Conservation (phyloP, 371 early-diverging fungal species). For the Thermomucor indicae-seudaticae region DNA sequence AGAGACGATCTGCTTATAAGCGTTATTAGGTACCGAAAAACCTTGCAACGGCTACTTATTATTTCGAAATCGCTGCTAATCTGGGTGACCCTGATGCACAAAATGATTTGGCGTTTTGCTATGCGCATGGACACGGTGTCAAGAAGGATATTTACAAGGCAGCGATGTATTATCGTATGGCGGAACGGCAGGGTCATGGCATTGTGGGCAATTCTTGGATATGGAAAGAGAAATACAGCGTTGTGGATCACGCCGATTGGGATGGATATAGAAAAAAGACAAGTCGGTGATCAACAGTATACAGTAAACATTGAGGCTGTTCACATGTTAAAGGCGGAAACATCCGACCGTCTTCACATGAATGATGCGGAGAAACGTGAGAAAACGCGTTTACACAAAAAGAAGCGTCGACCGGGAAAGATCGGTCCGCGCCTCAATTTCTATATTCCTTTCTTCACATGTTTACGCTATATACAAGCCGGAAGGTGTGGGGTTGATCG, state of each 20-base stretch:
- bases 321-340: too few relatives aligned
- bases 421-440: too few relatives aligned
- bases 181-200: constrained; percentile 77
- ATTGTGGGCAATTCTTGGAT: constrained; percentile 93
- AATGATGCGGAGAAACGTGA: too few relatives aligned
- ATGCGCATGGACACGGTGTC: constrained; percentile 78
- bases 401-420: too few relatives aligned
- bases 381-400: too few relatives aligned
- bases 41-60: constrained; percentile 78
- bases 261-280: too few relatives aligned
- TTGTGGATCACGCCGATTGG: constrained; percentile 11
- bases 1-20: neutral
- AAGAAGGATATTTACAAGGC: constrained; percentile 78
- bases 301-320: too few relatives aligned
- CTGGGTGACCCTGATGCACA: constrained; percentile 91
- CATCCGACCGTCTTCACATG: too few relatives aligned
- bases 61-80: constrained; percentile 86
- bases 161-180: constrained; percentile 87
- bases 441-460: too few relatives aligned
- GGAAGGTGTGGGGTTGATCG: too few relatives aligned
- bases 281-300: too few relatives aligned
- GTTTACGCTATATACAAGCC: too few relatives aligned
- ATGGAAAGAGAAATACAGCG: constrained; percentile 79
- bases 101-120: constrained; percentile 81
- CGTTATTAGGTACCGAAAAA: constrained; percentile 66